A percentile compares a stretch with the other conserved stretches of the same genome.
Evolutionary conservation across 2,329 filamentous ascomycete species (phyloP).

Genomic region (Penicillium sp.): DNA sequence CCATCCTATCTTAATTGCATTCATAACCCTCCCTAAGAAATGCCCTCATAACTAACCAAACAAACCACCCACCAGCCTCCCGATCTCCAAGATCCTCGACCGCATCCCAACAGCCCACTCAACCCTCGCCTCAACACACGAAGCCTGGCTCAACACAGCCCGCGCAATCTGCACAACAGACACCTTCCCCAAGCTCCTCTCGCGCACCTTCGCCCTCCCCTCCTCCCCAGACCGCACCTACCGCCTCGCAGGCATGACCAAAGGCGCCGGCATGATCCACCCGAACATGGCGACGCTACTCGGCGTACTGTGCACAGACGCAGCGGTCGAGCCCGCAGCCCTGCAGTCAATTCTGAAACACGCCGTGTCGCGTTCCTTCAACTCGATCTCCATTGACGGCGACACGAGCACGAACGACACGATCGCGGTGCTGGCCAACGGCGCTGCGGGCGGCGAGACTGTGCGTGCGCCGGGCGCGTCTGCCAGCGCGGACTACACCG

Average conservation of each 20-base stretch:
- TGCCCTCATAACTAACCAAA: neutral
- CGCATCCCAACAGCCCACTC: slow-evolving; percentile 75
- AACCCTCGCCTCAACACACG: slow-evolving; percentile 70
- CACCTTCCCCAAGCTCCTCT: slow-evolving; percentile 94
- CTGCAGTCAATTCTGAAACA: slow-evolving; percentile 68
- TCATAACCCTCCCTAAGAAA: neutral
- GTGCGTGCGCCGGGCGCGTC: slow-evolving; percentile 48
- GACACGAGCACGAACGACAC: slow-evolving; percentile 98
- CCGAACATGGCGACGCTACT: slow-evolving; percentile 98
- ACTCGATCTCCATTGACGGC: slow-evolving; percentile 94
- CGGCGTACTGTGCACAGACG: slow-evolving; percentile 88
- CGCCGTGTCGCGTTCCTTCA: slow-evolving; percentile 83
- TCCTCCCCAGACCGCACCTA: slow-evolving; percentile 74
- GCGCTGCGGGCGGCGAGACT: slow-evolving; percentile 72
- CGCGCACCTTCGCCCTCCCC: slow-evolving; percentile 77
- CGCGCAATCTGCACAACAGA: slow-evolving; percentile 97
- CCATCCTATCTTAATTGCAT: slow-evolving; percentile 11
- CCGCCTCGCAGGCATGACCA: slow-evolving; percentile 88
- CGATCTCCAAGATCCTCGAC: slow-evolving; percentile 83
- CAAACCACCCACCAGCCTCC: slow-evolving; percentile 55
- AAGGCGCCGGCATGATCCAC: slow-evolving; percentile 98
- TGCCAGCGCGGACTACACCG: slow-evolving; percentile 59
- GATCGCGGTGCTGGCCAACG: slow-evolving; percentile 90
- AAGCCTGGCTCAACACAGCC: slow-evolving; percentile 82
- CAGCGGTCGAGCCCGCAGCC: slow-evolving; percentile 66